Evolutionary conservation across 2,329 filamentous ascomycete genomes (phyloP), one percentile per base, ranked within the genome.

Genomic region (Lachnellula cervina): DNA sequence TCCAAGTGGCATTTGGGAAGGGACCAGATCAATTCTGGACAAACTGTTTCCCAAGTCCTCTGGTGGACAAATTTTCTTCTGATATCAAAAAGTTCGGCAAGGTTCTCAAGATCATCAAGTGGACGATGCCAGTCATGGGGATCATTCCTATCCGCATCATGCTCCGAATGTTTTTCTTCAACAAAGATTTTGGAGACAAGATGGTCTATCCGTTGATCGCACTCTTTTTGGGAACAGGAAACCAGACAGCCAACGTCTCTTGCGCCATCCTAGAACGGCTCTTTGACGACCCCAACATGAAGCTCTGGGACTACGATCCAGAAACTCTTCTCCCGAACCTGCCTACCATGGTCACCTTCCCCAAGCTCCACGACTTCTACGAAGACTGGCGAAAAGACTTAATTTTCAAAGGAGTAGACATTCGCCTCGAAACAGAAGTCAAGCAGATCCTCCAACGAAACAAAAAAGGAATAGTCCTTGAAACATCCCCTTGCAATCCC

Each of bases 201-300:
- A 84, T 90, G 70, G 83, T 87, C 0, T 77, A 88, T 55, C 87
- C 87, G 0, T 80, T 90, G 68, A 80, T 89, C 34, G 87, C 87
- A 0, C 73, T 90, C 1, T 90, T 91, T 66, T 74, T 90, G 0
- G 87, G 87, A 0, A 90, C 87, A 0, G 64, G 87, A 1, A 90
- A 90, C 62, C 84, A 88, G 63, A 87, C 87, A 0, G 82, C 86
- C 0, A 83, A 89, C 59, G 86, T 90, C 0, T 83, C 87, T 0
- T 81, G 79, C 43, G 84, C 86, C 23, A 83, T 90, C 35, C 74
- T 90, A 4, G 81, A 85, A 65, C 72, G 81, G 4, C 69, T 86
- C 0, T 84, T 82, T 50, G 73, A 81, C 55, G 79, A 81, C 54
- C 79, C 80, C 0, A 80, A 80, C 52, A 80, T 82, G 76, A 79